A percentile compares a stretch with the other conserved stretches of the same genome.
phyloP scores from a whole-genome alignment of 345 rosid genomes.

The Dipteronia dyeriana region DNA sequence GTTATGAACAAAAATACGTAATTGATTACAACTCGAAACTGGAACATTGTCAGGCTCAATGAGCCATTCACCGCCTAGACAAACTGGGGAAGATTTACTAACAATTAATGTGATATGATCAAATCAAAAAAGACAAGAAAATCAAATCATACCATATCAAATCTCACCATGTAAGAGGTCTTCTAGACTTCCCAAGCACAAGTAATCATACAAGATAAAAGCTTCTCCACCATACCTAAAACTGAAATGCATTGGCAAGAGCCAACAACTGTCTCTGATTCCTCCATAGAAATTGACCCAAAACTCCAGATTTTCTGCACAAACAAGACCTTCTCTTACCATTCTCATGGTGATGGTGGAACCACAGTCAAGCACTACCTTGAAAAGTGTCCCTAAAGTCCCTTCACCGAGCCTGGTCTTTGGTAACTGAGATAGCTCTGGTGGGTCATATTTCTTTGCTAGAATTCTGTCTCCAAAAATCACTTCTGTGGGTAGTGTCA shows the following conservation, averaged over 20 bases:
- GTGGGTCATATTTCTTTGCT: constrained; percentile 22
- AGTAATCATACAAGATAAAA: constrained; percentile 30
- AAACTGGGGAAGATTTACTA: too few relatives aligned
- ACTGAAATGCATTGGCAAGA: constrained; percentile 32
- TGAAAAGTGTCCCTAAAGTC: constrained; percentile 34
- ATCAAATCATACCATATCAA: not conserved
- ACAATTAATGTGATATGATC: too few relatives aligned
- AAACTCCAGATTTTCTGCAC: constrained; percentile 15
- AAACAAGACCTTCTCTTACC: constrained; percentile 23
- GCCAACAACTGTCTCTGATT: constrained; percentile 21
- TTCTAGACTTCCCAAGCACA: constrained; percentile 42
- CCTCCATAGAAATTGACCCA: constrained; percentile 35
- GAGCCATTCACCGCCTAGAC: too few relatives aligned
- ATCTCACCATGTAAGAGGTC: constrained; percentile 41
- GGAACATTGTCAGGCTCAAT: too few relatives aligned
- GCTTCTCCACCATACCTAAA: constrained; percentile 46
- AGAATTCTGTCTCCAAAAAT: constrained; percentile 26
- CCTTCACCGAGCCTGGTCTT: constrained; percentile 42
- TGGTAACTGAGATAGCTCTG: constrained; percentile 29
- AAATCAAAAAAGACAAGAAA: not conserved
- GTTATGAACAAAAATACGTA: too few relatives aligned
- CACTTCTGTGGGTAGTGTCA: constrained; percentile 28
- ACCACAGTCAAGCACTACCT: constrained; percentile 38
- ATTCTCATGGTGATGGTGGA: constrained; percentile 27
- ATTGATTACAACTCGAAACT: too few relatives aligned